Conservation (phyloP, 441 rosid species). For the Corymbia calophylla region DNA sequence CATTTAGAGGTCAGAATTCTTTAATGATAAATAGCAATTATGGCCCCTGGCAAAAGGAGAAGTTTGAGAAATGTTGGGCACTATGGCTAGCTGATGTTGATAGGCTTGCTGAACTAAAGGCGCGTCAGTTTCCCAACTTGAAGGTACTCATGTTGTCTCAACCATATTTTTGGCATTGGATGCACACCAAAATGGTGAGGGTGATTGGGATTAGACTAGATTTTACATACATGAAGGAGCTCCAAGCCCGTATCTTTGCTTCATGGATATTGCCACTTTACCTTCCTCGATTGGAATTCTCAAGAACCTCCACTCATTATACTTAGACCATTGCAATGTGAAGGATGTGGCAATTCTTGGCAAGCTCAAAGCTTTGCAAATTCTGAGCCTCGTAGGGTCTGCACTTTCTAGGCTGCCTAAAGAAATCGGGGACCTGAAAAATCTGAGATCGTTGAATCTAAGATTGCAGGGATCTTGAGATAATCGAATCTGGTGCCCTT, state of each 20-base stretch:
- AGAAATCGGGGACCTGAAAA: rapidly evolving
- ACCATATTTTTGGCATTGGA: too few species aligned
- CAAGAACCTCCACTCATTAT: background rate
- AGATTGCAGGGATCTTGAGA: rapidly evolving
- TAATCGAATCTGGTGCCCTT: rapidly evolving
- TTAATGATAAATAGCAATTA: background rate
- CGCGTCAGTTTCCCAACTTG: too few species aligned
- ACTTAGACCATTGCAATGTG: rapidly evolving
- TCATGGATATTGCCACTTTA: rapidly evolving
- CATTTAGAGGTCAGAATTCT: background rate
- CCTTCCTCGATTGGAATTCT: background rate
- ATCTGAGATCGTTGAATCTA: background rate
- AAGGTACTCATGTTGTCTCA: background rate
- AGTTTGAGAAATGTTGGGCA: background rate
- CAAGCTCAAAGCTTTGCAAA: background rate
- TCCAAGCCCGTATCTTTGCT: background rate
- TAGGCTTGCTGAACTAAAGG: background rate
- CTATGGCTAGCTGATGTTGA: background rate
- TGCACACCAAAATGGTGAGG: background rate
- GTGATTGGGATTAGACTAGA: background rate
- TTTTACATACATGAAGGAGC: background rate
- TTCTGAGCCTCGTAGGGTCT: background rate
- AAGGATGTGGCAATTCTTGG: background rate
- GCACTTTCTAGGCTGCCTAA: rapidly evolving
- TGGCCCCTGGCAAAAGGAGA: background rate